Evolutionary conservation across 1,284 basidiomycete species (phyloP).

Genomic region (Retiboletus flavoniger): DNA sequence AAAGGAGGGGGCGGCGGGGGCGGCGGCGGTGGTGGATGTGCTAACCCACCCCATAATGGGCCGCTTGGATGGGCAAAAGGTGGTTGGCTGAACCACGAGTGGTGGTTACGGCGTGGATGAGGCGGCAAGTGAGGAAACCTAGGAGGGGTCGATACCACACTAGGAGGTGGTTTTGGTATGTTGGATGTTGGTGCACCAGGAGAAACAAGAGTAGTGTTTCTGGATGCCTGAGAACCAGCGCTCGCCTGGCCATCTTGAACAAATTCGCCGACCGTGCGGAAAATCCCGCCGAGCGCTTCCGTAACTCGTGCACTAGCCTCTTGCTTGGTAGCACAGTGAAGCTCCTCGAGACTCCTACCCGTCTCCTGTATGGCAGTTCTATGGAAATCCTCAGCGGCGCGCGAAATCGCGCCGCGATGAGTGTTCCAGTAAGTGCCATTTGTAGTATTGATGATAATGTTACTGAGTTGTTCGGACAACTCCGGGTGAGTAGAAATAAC

Average conservation of each 20-base stretch:
- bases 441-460: constrained; percentile 58
- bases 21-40: constrained; percentile 4
- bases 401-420: constrained; percentile 56
- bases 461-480: constrained; percentile 61
- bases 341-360: constrained; percentile 41
- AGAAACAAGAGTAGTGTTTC: not conserved
- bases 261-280: constrained; percentile 52
- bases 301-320: constrained; percentile 64
- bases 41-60: constrained; percentile 14
- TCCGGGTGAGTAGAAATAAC: constrained; percentile 66
- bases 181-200: not conserved
- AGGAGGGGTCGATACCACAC: constrained; percentile 1
- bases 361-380: constrained; percentile 44
- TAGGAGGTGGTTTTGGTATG: constrained; percentile 2
- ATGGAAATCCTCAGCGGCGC: constrained; percentile 51
- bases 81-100: constrained; percentile 26
- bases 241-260: constrained; percentile 13
- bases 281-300: constrained; percentile 59
- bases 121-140: constrained; percentile 11
- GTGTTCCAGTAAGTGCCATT: constrained; percentile 65
- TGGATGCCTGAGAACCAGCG: constrained; percentile 1
- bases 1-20: constrained; percentile 1
- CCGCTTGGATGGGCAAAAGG: constrained; percentile 7
- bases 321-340: constrained; percentile 51
- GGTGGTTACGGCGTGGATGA: constrained; percentile 21